Base-by-base conservation (phyloP, 2,329 filamentous ascomycete species). In the Elsinoe arachidis region DNA sequence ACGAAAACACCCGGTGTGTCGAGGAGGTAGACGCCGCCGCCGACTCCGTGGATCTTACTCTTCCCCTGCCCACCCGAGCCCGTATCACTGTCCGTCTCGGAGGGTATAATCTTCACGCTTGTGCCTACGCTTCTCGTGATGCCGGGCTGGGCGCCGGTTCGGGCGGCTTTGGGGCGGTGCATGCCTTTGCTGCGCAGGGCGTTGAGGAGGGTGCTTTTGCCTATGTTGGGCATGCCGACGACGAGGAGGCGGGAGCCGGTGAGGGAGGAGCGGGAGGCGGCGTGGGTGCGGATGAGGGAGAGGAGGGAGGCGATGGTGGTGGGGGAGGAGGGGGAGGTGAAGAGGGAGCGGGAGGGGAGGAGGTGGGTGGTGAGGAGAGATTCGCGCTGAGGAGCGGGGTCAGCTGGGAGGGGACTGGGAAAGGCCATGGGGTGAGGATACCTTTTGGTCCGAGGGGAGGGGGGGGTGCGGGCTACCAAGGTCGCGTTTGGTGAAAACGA, bases 151-250 rank as follows among this genome's bases (percentile, higher is more conserved):
- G 86, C 84, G 9, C 93, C 93, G 1, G 91, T 96, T 61, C 77
- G 79, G 37, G 91, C 88, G 1, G 84, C 91, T 69, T 92, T 95
- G 17, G 78, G 78, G 51, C 78, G 75, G 55, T 77, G 73, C 63
- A 88, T 80, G 39, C 90, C 89, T 15, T 79, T 76, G 39, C 78
- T 80, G 17, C 93, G 85, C 51, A 97, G 79, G 14, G 85, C 82
- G 70, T 99, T 99, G 41, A 99, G 82, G n/a, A 99, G 78, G 1
- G 91, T 90, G 47, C 89, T 95, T 73, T 99, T 99, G 35, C 93
- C 93, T 0, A 96, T 89, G 68, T 99, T 99, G 35, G 93, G 93
- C 91, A 99, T 96, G 57, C 93, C 93, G 12, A 97, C 91, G 0
- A 97, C 82, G 70, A 99, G 81, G 58, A 90, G 82, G 51, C 90